Base-by-base conservation (phyloP, 176 grass and related monocot species). In the Miscanthus lutarioriparius region DNA sequence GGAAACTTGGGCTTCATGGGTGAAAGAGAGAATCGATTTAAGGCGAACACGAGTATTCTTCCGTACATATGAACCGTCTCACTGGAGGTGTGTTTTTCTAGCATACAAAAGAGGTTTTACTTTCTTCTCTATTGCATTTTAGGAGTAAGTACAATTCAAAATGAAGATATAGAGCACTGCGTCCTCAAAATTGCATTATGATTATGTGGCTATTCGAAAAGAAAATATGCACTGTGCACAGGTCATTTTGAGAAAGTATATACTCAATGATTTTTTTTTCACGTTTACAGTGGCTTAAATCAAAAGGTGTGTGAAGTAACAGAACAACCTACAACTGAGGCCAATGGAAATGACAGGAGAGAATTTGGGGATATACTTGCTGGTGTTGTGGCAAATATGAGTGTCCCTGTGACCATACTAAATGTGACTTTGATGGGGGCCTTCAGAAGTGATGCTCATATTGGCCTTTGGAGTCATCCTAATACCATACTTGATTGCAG, bases 371-470 rank as follows among this genome's bases (percentile, higher is more conserved):
- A 89, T 82, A 92, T 93, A 85, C 86, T 95, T 68, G 87, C 91
- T 61, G 54, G 86, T 7, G 89, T 98, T 65, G 89, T 90, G 7
- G 74, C 64, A 8, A 87, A 83, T 45, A 92, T 85, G 87, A 86
- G 73, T 30, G 85, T 90, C 82, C 93, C 96, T 61, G 87, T 92
- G 25, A 94, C 91, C 17, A 56, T 95, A 26, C 68, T 98, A 36
- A 98, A 98, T 87, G 91, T 98, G 51, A 93, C 96, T 74, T 92
- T 89, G 41, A 98, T 97, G 94, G 93, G 96, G 26, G 89, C 93
- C 64, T 92, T 88, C 36, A 86, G 93, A 75, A 98, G 96, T 87
- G 96, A 98, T 87, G 96, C 93, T 3, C 96, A 98, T 77, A 90
- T 98, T 44, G 93, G 96, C 44, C 90, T 89, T 41, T 98, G 88